Evolutionary conservation across 2,329 filamentous ascomycete species (phyloP), one percentile per base, ranked within the genome.

Genomic region (Dothidotthia symphoricarpi): DNA sequence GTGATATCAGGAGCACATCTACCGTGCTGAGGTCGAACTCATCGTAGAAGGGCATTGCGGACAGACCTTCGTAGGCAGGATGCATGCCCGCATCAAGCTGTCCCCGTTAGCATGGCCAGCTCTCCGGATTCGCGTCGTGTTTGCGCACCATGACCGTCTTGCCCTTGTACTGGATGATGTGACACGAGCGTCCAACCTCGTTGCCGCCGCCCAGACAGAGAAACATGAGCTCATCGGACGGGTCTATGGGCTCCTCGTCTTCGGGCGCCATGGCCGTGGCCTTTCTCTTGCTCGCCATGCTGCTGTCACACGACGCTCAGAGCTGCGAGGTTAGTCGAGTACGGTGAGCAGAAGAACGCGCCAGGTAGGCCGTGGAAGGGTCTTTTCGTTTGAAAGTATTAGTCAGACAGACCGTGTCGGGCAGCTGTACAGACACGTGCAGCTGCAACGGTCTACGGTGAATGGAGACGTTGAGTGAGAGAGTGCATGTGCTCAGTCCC

Each of bases 111-210:
- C 49, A 46, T 29, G 3, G 36, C 14, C 30, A 17, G 16, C 10
- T 11, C 15, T 5, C n/a, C 28, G 24, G 7, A 15, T 11, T 9
- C 16, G 19, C 4, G n/a, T 35, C n/a, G n/a, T n/a, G n/a, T 16
- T 13, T 36, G 65, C 81, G 54, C 74, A 94, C 89, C 93, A 98
- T 98, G 53, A 98, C 88, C 5, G 91, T 97, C 70, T 98, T 98
- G 46, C 93, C 93, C 71, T 97, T 98, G 78, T 98, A 98, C 63
- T 97, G 89, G 43, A 98, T 83, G 56, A 98, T 95, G 66, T 98
- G 93, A 68, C 93, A 97, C 51, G 93, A 97, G 51, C 93, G 80
- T 36, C 93, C 93, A 46, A 98, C 93, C 70, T 98, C 93, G 67
- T 96, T 97, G 53, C 93, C 93, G 45, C 93, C 93, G 45, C 93